Evolutionary conservation across 768 basidiomycete genomes (phyloP), one percentile per base, ranked within the genome.

Genomic region (Dioszegia crocea): DNA sequence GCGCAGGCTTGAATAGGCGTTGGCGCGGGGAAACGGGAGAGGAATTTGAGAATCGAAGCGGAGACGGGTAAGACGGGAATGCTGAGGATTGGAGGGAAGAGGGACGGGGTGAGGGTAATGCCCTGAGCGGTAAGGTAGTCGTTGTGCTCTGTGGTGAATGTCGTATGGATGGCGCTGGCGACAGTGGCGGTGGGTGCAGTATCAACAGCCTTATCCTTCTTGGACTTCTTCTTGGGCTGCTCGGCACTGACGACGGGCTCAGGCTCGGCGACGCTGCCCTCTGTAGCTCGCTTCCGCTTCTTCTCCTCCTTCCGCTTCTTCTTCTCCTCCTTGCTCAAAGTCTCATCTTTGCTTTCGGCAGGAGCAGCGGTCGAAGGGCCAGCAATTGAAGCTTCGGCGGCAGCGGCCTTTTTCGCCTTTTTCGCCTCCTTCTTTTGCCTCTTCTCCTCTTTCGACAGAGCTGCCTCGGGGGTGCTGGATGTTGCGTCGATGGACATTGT

Each of bases 1-100:
- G 92, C 84, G 66, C 90, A 94, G 5, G 91, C 87, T 74, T 99
- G 96, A 54, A 99, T 91, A 0, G 96, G 93, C 0, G 93, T 94
- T 4, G 96, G 94, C 63, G 87, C 84, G 63, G 85, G 84, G 80
- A 92, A 99, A 8, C 79, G 80, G 47, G 80, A 75, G 59, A 97
- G 85, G 0, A 85, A 86, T 0, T 78, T 69, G 40, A 81, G 82
- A 31, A 98, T 82, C 14, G 80, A 79, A 0, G 79, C 75, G 5
- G 87, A 84, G 48, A 97, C 82, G 27, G 80, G 80, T 0, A 98
- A 82, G 54, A 88, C 83, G 0, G 61, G 45, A 72, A 99, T 94
- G 1, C 84, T 82, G 45, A 87, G 81, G 50, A 91, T 78, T 26
- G 96, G 93, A 14, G 79, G 78, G 59, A 85, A 80, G 19, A 80